Base-by-base conservation (phyloP, 345 rosid species). In the Salix arbutifolia region DNA sequence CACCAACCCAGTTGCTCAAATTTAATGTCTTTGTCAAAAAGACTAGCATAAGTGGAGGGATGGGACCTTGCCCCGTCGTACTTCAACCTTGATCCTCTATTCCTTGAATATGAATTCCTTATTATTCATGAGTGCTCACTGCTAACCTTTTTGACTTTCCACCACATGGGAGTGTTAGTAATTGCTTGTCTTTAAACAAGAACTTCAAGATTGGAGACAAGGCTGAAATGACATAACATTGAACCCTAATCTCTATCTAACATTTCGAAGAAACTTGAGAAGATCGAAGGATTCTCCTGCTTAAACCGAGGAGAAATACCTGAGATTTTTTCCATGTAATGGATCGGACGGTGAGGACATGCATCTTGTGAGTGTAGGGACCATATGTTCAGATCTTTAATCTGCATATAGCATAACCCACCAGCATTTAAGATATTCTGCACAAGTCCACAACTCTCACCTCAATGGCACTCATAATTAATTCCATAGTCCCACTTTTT, bases 371-470 rank as follows among this genome's bases (percentile, higher is more conserved):
- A 71, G 26, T n/a, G 38, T 6, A 65, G 71, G 65, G 66, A 17
- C 76, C 71, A 73, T 48, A 16, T 38, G 64, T 16, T 73, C 35
- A 67, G 77, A 67, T 52, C 67, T 28, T 28, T 44, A 37, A 37
- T 37, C 8, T 33, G 21, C 48, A 12, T n/a, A 6, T 30, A 28
- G 30, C 56, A 50, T 8, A 18, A 48, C 73, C 68, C 44, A 52
- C 1, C 42, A 65, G 53, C 71, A 53, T 52, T 66, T 65, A 72
- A 33, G 18, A 65, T 2, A 42, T 53, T 76, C 52, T 38, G 38
- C 18, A 21, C 11, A 10, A 37, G 38, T 37, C 50, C 35, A 65
- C 50, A 52, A 66, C 71, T 31, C 16, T 37, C 6, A 18, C 58
- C 65, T 25, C 16, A 38, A 16, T 16, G 64, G 6, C 37, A 30